phyloP scores from a whole-genome alignment of 2,329 filamentous ascomycete genomes.

The Tricladium varicosporioides region DNA sequence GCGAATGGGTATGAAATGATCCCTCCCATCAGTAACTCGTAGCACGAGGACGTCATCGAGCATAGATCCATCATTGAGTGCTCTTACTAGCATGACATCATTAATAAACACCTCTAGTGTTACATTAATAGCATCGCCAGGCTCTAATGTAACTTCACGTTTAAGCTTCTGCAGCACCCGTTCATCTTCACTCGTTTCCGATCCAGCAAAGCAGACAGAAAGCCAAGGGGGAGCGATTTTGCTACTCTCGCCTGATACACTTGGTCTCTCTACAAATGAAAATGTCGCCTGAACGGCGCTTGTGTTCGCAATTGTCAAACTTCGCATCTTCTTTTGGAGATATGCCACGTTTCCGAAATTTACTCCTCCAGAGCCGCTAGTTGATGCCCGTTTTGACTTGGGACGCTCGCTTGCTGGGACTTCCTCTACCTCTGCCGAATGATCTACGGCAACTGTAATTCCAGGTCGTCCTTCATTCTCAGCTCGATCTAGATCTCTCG shows the following conservation, averaged over 20 bases:
- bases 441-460: conserved; percentile 79
- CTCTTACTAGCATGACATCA: conserved; percentile 59
- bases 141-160: conserved; percentile 64
- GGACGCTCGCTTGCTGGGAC: conserved; percentile 9
- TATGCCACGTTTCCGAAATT: conserved; percentile 78
- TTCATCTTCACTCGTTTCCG: conserved; percentile 39
- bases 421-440: conserved; percentile 38
- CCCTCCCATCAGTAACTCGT: conserved; percentile 77
- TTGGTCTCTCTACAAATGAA: conserved; percentile 74
- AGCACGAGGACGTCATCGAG: conserved; percentile 89
- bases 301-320: conserved; percentile 88
- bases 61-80: conserved; percentile 66
- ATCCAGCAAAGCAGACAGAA: conserved; percentile 59
- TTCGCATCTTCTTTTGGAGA: conserved; percentile 61
- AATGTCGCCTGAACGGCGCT: conserved; percentile 78
- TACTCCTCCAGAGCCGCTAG: conserved; percentile 51
- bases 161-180: conserved; percentile 18
- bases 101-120: conserved; percentile 67
- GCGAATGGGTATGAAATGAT: conserved; percentile 84
- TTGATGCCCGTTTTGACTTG: conserved; percentile 25
- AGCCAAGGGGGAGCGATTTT: conserved; percentile 64
- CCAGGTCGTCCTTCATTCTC: conserved; percentile 88
- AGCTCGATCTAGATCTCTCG: conserved; percentile 79
- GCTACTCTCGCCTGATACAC: conserved; percentile 49
- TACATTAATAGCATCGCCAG: conserved; percentile 77